A percentile compares a stretch with the other conserved stretches of the same genome.
Conservation (phyloP, 2,329 filamentous ascomycete species). For the Aspergillus tubingensis region DNA sequence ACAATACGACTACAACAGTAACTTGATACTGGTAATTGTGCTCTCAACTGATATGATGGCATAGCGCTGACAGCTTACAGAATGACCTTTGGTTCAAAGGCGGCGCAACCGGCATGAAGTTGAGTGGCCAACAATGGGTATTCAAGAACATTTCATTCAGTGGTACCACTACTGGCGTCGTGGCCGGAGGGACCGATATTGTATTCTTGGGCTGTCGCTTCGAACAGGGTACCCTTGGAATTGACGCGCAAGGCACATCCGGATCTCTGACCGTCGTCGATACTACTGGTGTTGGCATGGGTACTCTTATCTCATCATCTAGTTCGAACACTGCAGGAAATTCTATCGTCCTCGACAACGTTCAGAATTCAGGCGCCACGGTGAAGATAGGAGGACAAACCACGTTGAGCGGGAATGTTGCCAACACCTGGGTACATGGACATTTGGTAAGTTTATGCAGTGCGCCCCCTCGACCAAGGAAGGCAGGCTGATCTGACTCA, state of each 20-base stretch:
- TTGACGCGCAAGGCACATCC: conserved; percentile 26
- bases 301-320: conserved; percentile 22
- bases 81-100: conserved; percentile 31
- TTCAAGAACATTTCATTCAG: conserved; percentile 57
- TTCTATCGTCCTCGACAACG: conserved; percentile 33
- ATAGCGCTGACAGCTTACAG: conserved; percentile 15
- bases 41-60: too few species aligned
- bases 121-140: conserved; percentile 37
- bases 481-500: not conserved
- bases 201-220: conserved; percentile 30
- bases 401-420: conserved; percentile 22
- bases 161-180: conserved; percentile 59
- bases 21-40: conserved; percentile 32
- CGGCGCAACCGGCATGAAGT: conserved; percentile 33
- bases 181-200: conserved; percentile 40
- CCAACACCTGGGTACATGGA: conserved; percentile 37
- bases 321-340: conserved; percentile 35
- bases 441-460: conserved; percentile 25
- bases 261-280: conserved; percentile 29
- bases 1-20: conserved; percentile 32
- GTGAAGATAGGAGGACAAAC: conserved; percentile 28
- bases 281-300: conserved; percentile 15
- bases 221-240: conserved; percentile 25
- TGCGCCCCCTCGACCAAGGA: not conserved
- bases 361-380: conserved; percentile 30